phyloP scores from a whole-genome alignment of 108 stramenopile genomes.

The Skeletonema potamos region DNA sequence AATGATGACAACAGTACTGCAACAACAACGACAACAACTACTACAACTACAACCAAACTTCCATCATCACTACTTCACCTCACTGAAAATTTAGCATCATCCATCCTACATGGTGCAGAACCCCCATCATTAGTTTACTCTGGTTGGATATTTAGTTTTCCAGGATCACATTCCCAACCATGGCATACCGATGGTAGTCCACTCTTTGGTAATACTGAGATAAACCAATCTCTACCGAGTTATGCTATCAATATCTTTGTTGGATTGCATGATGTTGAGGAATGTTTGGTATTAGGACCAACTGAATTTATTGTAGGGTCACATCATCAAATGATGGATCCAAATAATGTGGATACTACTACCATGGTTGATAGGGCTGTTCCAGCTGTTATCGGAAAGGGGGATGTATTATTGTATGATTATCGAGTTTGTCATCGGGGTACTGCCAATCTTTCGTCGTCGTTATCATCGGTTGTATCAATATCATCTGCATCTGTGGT shows the following conservation, averaged over 20 bases:
- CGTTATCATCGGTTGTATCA: not conserved
- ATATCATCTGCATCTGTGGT: not conserved
- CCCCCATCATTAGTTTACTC: conserved; percentile 43
- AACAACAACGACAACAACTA: not conserved
- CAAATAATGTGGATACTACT: not conserved
- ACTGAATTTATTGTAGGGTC: conserved; percentile 51
- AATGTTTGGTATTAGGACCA: conserved; percentile 38
- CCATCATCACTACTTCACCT: not conserved
- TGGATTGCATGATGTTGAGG: conserved; percentile 38
- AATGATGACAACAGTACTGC: conserved; percentile 22
- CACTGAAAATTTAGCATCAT: conserved; percentile 16
- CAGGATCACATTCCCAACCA: conserved; percentile 48
- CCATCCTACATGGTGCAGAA: conserved; percentile 12
- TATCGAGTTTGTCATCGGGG: conserved; percentile 65
- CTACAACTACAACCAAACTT: not conserved
- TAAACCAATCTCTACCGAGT: conserved; percentile 24
- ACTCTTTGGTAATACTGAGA: conserved; percentile 24
- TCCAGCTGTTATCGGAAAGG: conserved; percentile 32
- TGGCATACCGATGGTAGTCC: conserved; percentile 63
- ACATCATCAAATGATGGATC: conserved; percentile 20
- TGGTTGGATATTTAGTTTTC: conserved; percentile 50
- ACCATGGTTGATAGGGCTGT: conserved; percentile 13
- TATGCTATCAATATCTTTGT: conserved; percentile 65
- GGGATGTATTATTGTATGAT: conserved; percentile 60
- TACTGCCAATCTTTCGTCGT: conserved; percentile 25